A percentile compares a stretch with the other conserved stretches of the same genome.
These are phyloP conservation scores for Anthracocystis walkeri DNA, from an alignment of 1,284 basidiomycete genomes.

Conservation along the genomic window DNA sequence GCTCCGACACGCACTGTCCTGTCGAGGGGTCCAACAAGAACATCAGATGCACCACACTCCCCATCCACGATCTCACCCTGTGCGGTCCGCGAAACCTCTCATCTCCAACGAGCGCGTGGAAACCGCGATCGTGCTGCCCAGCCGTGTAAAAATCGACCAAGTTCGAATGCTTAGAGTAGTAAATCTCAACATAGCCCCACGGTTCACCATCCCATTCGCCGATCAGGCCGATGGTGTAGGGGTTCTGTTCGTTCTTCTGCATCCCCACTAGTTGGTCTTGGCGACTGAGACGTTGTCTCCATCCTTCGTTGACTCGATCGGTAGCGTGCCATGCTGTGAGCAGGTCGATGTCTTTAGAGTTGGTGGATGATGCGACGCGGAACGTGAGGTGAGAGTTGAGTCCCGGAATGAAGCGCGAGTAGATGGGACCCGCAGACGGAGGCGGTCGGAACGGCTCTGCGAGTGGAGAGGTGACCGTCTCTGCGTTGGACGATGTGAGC, in stretches of 20 bases:
- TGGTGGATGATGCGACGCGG: conserved; percentile 49
- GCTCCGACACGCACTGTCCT: conserved; percentile 58
- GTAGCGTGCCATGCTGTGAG: conserved; percentile 63
- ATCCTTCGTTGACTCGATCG: conserved; percentile 63
- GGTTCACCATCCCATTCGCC: conserved; percentile 66
- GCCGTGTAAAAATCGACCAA: conserved; percentile 53
- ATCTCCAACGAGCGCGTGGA: conserved; percentile 66
- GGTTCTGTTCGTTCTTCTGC: conserved; percentile 38
- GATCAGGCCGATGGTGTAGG: conserved; percentile 54
- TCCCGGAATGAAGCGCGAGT: conserved; percentile 60
- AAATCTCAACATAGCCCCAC: conserved; percentile 67
- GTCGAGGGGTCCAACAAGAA: conserved; percentile 63
- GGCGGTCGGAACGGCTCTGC: conserved; percentile 27
- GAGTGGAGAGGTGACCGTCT: conserved; percentile 24
- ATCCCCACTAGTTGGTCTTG: conserved; percentile 56
- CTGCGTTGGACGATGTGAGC: conserved; percentile 25
- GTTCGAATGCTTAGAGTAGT: conserved; percentile 56
- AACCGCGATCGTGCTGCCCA: conserved; percentile 58
- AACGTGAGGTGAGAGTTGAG: conserved; percentile 60
- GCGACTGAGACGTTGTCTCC: conserved; percentile 59
- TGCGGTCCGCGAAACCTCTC: conserved; percentile 63
- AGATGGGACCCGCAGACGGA: conserved; percentile 40
- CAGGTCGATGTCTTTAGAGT: conserved; percentile 53
- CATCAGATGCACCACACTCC: conserved; percentile 62
- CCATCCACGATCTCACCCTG: conserved; percentile 66